A percentile compares a stretch with the other conserved stretches of the same genome.
phyloP scores from a whole-genome alignment of 768 basidiomycete genomes.

The Calvatia gigantea region DNA sequence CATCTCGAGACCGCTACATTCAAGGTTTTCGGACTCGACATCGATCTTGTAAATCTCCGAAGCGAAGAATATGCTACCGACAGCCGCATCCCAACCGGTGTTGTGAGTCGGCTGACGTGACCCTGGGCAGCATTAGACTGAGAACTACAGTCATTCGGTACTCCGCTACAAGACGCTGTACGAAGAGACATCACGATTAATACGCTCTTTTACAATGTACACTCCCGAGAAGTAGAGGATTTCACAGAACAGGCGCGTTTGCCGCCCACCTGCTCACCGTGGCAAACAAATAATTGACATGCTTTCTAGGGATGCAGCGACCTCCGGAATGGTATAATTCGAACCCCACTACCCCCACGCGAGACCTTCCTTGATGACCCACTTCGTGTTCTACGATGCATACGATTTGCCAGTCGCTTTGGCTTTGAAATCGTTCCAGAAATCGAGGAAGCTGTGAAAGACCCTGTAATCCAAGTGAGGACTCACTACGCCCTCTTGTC shows the following conservation, averaged over 20 bases:
- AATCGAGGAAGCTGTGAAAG: conserved; percentile 57
- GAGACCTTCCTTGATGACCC: conserved; percentile 96
- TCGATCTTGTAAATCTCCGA: conserved; percentile 93
- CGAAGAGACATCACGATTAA: conserved; percentile 95
- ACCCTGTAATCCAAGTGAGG: conserved; percentile 60
- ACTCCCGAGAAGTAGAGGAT: conserved; percentile 83
- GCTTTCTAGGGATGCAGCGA: conserved; percentile 76
- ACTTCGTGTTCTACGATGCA: conserved; percentile 82
- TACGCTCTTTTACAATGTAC: conserved; percentile 93
- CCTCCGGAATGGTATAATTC: conserved; percentile 69
- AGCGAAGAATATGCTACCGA: conserved; percentile 87
- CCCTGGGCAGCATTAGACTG: not conserved
- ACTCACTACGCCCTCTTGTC: conserved; percentile 22
- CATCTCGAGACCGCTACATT: conserved; percentile 95
- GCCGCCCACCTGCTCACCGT: conserved; percentile 12
- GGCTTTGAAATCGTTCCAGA: conserved; percentile 76
- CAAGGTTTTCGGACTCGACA: conserved; percentile 71
- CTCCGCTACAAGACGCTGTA: conserved; percentile 86
- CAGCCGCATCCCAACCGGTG: conserved; percentile 84
- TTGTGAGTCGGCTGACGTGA: conserved; percentile 49
- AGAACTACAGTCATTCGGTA: conserved; percentile 73
- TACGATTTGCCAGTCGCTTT: conserved; percentile 90
- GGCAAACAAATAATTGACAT: too few relatives aligned
- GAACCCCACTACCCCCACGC: conserved; percentile 83
- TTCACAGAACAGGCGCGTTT: conserved; percentile 64